These are phyloP conservation scores for Penicillium sp. DNA, from an alignment of 2,329 filamentous ascomycete genomes.

Conservation along the genomic window DNA sequence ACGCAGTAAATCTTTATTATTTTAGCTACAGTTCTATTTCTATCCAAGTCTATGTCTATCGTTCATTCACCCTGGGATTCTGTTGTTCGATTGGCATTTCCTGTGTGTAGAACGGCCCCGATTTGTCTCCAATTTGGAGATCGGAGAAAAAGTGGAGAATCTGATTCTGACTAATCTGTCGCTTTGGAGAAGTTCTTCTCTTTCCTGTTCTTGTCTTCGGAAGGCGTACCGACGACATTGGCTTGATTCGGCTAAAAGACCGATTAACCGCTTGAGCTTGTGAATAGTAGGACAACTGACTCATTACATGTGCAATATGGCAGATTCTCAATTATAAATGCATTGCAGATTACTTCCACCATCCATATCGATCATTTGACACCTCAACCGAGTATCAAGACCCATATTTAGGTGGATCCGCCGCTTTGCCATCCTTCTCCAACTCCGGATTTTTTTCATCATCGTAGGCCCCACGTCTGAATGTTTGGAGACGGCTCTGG, in stretches of 20 bases:
- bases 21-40: background rate
- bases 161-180: slow-evolving; percentile 1
- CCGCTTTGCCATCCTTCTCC: slow-evolving; percentile 18
- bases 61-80: background rate
- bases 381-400: background rate
- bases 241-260: slow-evolving; percentile 4
- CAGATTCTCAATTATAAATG: background rate
- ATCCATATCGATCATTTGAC: background rate
- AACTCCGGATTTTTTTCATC: slow-evolving; percentile 17
- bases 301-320: background rate
- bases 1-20: background rate
- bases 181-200: no score
- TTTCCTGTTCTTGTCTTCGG: slow-evolving; percentile 3
- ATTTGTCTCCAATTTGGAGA: background rate
- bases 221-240: slow-evolving; percentile 1
- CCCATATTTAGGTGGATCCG: slow-evolving; percentile 13
- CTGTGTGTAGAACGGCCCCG: background rate
- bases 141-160: background rate
- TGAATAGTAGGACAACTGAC: background rate
- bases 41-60: background rate
- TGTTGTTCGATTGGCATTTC: background rate
- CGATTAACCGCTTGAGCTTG: background rate
- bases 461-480: slow-evolving; percentile 8
- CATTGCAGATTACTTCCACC: no score
- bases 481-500: slow-evolving; percentile 1